A percentile compares a stretch with the other conserved stretches of the same genome.
Evolutionary conservation across 1,139 yeast genomes (phyloP).

Genomic region (Eremothecium gossypii): DNA sequence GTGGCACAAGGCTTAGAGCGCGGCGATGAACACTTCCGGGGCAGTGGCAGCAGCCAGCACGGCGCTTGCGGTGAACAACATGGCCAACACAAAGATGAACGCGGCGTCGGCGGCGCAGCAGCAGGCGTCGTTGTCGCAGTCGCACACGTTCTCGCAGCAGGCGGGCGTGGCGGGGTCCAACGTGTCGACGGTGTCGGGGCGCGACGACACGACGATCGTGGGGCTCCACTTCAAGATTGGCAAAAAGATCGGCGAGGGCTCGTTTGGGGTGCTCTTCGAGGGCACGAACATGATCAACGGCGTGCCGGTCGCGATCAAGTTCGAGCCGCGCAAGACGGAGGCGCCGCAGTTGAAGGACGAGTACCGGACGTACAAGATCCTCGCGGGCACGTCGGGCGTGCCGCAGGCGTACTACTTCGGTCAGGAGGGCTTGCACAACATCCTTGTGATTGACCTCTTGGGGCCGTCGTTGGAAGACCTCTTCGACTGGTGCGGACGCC

Average conservation of each 20-base stretch:
- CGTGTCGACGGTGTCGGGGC: slow-evolving; percentile 11
- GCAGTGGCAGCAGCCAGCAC: slow-evolving; percentile 7
- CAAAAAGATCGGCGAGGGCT: slow-evolving; percentile 78
- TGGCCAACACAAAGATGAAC: slow-evolving; percentile 8
- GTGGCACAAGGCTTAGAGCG: neutral
- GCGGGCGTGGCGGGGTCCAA: slow-evolving; percentile 4
- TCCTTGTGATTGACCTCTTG: slow-evolving; percentile 59
- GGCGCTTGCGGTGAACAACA: slow-evolving; percentile 6
- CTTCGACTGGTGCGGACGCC: slow-evolving; percentile 75
- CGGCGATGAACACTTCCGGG: slow-evolving; percentile 4
- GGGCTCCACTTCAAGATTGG: slow-evolving; percentile 77
- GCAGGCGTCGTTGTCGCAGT: slow-evolving; percentile 4
- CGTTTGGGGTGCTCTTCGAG: slow-evolving; percentile 75
- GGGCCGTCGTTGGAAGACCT: slow-evolving; percentile 75
- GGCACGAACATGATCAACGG: slow-evolving; percentile 70
- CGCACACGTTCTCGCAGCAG: slow-evolving; percentile 5
- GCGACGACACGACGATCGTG: slow-evolving; percentile 41
- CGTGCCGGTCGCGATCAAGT: slow-evolving; percentile 69
- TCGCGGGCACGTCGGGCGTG: slow-evolving; percentile 52
- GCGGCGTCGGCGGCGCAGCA: slow-evolving; percentile 2
- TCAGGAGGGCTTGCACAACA: slow-evolving; percentile 71
- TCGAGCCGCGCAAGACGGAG: slow-evolving; percentile 70
- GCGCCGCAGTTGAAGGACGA: slow-evolving; percentile 77
- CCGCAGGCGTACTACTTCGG: slow-evolving; percentile 75
- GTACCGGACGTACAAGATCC: slow-evolving; percentile 60